Evolutionary conservation across 352 stramenopile genomes (phyloP).

Genomic region (Elongisporangium anandrum): DNA sequence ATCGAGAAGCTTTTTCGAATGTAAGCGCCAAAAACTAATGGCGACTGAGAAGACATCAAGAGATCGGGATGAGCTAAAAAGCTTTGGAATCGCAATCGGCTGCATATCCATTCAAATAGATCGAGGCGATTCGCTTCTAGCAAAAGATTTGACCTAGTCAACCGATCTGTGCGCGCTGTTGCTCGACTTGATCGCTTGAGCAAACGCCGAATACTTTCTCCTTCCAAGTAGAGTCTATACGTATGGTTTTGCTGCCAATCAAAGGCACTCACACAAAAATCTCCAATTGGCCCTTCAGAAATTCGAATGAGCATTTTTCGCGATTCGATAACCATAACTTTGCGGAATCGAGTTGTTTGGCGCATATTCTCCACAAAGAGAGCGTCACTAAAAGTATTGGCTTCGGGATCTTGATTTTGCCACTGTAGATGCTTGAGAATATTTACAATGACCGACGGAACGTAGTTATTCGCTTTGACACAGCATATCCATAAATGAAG

Average conservation of each 20-base stretch:
- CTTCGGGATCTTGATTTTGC: slow-evolving; percentile 3
- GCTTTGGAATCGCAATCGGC: slow-evolving; percentile 50
- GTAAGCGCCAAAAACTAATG: slow-evolving; percentile 34
- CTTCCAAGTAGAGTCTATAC: slow-evolving; percentile 45
- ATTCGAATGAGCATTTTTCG: slow-evolving; percentile 47
- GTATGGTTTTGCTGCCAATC: slow-evolving; percentile 32
- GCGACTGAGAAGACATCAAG: slow-evolving; percentile 26
- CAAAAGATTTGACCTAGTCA: slow-evolving; percentile 18
- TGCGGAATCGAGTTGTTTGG: slow-evolving; percentile 19
- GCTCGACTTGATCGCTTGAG: slow-evolving; percentile 13
- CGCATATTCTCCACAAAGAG: slow-evolving; percentile 3
- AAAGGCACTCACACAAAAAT: slow-evolving; percentile 40
- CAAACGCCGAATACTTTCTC: slow-evolving; percentile 32
- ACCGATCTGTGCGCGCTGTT: not conserved
- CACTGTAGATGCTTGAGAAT: slow-evolving; percentile 40
- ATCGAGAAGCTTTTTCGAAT: slow-evolving; percentile 45
- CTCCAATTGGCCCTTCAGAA: slow-evolving; percentile 24
- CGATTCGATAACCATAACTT: slow-evolving; percentile 24
- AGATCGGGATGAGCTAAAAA: slow-evolving; percentile 52
- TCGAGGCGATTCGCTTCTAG: slow-evolving; percentile 31
- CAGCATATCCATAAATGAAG: slow-evolving; percentile 63
- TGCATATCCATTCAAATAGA: slow-evolving; percentile 52
- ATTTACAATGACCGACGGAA: slow-evolving; percentile 29
- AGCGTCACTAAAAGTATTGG: no score
- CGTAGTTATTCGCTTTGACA: slow-evolving; percentile 70